Evolutionary conservation across 2,329 filamentous ascomycete species (phyloP).

Genomic region (Pestalotiopsis sp.): DNA sequence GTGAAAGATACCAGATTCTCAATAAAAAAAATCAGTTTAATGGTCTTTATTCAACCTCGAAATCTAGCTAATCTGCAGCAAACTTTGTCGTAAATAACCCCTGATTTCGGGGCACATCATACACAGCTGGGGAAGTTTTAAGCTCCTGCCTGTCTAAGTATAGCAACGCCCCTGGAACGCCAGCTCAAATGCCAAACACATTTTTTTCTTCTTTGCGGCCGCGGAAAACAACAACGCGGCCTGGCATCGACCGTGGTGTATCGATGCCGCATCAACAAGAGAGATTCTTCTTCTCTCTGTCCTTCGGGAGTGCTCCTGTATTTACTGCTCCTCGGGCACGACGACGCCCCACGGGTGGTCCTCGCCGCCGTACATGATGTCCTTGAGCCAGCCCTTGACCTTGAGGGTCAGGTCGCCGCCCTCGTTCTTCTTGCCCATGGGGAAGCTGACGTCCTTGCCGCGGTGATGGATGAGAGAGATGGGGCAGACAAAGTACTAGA

Average conservation of each 20-base stretch:
- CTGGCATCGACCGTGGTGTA: not conserved
- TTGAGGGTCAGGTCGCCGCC: constrained; percentile 59
- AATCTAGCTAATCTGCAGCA: not conserved
- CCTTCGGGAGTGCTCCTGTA: not conserved
- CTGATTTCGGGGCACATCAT: not conserved
- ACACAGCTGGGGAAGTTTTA: not conserved
- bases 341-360: constrained; percentile 72
- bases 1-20: not conserved
- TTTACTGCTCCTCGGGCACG: constrained; percentile 59
- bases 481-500: constrained; percentile 70
- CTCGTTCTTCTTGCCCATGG: constrained; percentile 57
- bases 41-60: not conserved
- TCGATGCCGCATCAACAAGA: not conserved
- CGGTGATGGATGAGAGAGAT: constrained; percentile 71
- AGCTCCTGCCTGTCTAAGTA: constrained; percentile 1
- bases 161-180: constrained; percentile 8
- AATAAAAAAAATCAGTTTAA: not conserved
- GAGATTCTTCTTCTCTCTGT: not conserved
- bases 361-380: constrained; percentile 76
- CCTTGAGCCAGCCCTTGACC: constrained; percentile 69
- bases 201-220: not conserved
- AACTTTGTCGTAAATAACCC: not conserved
- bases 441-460: constrained; percentile 64
- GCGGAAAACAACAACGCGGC: not conserved
- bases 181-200: not conserved